Base-by-base conservation (phyloP, 495 filamentous ascomycete genomes). In the Letharia lupina region DNA sequence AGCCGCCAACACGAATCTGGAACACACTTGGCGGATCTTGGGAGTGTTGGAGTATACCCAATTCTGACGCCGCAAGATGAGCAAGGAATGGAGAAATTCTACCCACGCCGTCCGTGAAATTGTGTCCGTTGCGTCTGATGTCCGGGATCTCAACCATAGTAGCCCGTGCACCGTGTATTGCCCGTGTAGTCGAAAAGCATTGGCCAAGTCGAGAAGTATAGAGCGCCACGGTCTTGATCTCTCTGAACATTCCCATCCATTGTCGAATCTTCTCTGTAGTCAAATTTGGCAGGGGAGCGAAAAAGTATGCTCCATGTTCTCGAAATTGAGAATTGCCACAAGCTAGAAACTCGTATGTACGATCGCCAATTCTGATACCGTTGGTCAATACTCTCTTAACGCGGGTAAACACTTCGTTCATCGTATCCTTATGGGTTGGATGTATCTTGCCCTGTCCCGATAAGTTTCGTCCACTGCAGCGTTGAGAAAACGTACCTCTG, bases 291-390 rank as follows among this genome's bases (percentile, higher is more conserved):
- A 80, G 80, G 0, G 86, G 81, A 1, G 89, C 84, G 70, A 89
- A 96, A 75, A 99, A 96, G 70, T 93, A 98, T 2, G 93, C 93
- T 0, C 91, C 91, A 72, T 92, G 86, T 72, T 98, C 93, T 18
- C 94, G 85, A 65, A 99, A 89, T 69, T 98, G 94, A 0, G 93
- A 96, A 73, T 96, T 98, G 0, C 94, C 93, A 73, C 91, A 96
- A 8, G 95, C 93, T 33, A 99, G 85, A 69, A 96, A 97, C 71
- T 95, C 83, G 73, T 89, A 99, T 68, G 85, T 87, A 16, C 89
- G 86, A 68, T 85, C 84, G 16, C 89, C 94, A 61, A 99, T 86
- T 2, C 76, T 78, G 66, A 99, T 96, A 10, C 94, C 94, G 54
- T 93, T 85, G 9, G 75, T 77, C 70, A 98, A 71, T 7, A 89